Percentiles rank a stretch among this genome's conserved stretches.
These are phyloP conservation scores for Musa balbisiana DNA, from an alignment of 202 grass and related monocot genomes.

Conservation along the genomic window DNA sequence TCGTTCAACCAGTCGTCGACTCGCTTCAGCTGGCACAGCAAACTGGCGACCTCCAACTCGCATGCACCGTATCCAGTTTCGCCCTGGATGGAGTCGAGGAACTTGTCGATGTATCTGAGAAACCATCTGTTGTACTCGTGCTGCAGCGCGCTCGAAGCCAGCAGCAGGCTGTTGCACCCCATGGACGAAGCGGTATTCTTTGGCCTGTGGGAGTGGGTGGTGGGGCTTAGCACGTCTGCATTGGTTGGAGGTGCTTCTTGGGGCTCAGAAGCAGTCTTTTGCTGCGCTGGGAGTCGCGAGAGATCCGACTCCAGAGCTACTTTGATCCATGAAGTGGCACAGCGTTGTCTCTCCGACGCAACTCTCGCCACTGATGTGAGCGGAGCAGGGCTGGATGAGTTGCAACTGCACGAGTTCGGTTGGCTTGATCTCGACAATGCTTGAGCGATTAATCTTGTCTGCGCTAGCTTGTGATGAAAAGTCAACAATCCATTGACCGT, in stretches of 20 bases:
- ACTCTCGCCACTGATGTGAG: slow-evolving; percentile 35
- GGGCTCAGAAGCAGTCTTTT: slow-evolving; percentile 23
- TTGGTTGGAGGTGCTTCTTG: slow-evolving; percentile 11
- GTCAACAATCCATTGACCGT: slow-evolving; percentile 56
- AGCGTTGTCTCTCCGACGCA: slow-evolving; percentile 53
- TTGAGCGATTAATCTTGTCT: slow-evolving; percentile 46
- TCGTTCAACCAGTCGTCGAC: slow-evolving; percentile 81
- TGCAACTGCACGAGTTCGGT: slow-evolving; percentile 18
- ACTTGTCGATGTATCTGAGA: slow-evolving; percentile 69
- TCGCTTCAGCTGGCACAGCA: slow-evolving; percentile 76
- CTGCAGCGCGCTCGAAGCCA: slow-evolving; percentile 26
- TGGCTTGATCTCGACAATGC: slow-evolving; percentile 39
- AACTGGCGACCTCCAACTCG: slow-evolving; percentile 39
- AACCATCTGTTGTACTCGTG: slow-evolving; percentile 64
- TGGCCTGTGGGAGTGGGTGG: slow-evolving; percentile 35
- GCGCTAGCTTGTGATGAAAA: slow-evolving; percentile 57
- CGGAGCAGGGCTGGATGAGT: slow-evolving; percentile 7
- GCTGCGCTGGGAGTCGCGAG: slow-evolving; percentile 27
- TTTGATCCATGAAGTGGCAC: slow-evolving; percentile 68
- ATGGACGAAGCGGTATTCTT: slow-evolving; percentile 34
- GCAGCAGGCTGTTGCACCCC: slow-evolving; percentile 22
- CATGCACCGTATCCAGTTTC: slow-evolving; percentile 14
- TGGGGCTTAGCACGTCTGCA: slow-evolving; percentile 27
- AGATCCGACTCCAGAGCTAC: slow-evolving; percentile 57
- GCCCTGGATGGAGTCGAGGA: slow-evolving; percentile 49